Conservation (phyloP, 352 stramenopile species). For the Globisporangium okanoganense region DNA sequence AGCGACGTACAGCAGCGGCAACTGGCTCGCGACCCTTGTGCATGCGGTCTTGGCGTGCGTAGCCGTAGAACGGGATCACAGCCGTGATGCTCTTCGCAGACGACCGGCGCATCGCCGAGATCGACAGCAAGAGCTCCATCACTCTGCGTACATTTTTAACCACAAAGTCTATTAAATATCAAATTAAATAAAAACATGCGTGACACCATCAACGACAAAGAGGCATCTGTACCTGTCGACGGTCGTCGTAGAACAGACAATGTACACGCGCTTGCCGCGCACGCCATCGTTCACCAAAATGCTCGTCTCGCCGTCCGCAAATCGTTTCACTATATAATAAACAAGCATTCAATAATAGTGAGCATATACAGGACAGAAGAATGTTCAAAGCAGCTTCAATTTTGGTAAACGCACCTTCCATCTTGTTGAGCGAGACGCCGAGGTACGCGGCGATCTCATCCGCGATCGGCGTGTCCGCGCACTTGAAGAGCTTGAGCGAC, state of each 20-base stretch:
- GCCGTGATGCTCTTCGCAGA: constrained; percentile 86
- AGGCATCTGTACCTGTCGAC: constrained; percentile 57
- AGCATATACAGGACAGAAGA: neutral
- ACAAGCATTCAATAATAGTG: neutral
- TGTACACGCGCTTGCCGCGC: constrained; percentile 81
- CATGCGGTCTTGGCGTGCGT: constrained; percentile 83
- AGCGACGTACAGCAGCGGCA: constrained; percentile 49
- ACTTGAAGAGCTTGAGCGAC: constrained; percentile 89
- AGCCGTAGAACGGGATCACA: constrained; percentile 87
- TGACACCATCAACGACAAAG: neutral
- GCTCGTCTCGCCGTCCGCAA: constrained; percentile 83
- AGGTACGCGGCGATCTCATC: constrained; percentile 83
- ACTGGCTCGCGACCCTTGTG: constrained; percentile 81
- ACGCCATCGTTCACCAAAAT: constrained; percentile 74
- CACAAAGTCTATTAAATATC: neutral
- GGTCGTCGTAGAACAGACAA: constrained; percentile 83
- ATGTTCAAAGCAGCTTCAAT: neutral
- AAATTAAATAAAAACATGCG: neutral
- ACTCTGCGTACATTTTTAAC: constrained; percentile 28
- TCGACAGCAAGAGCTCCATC: constrained; percentile 84
- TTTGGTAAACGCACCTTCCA: constrained; percentile 34
- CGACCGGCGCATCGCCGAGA: constrained; percentile 76
- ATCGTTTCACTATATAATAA: constrained; percentile 15
- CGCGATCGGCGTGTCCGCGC: constrained; percentile 79
- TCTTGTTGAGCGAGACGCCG: constrained; percentile 73